These are phyloP conservation scores for Leptomonas pyrrhocoris DNA, from an alignment of 208 protist species.

Conservation along the genomic window DNA sequence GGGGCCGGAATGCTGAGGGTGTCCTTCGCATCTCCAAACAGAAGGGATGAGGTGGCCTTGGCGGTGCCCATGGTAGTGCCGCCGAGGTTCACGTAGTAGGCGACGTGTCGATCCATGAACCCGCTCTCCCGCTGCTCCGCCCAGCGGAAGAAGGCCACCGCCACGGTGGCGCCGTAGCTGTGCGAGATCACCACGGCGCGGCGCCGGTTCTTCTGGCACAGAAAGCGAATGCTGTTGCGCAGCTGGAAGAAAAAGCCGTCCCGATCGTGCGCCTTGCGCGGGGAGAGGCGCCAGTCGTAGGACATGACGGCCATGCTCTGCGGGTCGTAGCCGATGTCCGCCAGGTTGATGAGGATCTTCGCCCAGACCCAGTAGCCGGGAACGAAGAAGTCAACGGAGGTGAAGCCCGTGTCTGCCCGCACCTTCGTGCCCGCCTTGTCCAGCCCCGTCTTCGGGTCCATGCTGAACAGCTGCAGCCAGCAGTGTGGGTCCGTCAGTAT, in stretches of 20 bases:
- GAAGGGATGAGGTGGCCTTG: slow-evolving; percentile 79
- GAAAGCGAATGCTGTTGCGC: slow-evolving; percentile 64
- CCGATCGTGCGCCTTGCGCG: slow-evolving; percentile 62
- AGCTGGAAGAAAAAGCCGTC: slow-evolving; percentile 88
- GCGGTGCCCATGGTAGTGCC: slow-evolving; percentile 77
- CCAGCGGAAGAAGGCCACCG: slow-evolving; percentile 90
- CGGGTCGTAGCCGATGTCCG: slow-evolving; percentile 92
- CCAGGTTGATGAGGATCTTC: slow-evolving; percentile 91
- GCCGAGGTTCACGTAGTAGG: slow-evolving; percentile 87
- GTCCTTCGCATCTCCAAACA: slow-evolving; percentile 88
- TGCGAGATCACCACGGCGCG: slow-evolving; percentile 85
- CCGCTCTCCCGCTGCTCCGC: slow-evolving; percentile 66
- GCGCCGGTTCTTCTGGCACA: slow-evolving; percentile 75
- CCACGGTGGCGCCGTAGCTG: slow-evolving; percentile 86
- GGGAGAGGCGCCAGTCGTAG: slow-evolving; percentile 94
- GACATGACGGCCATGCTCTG: slow-evolving; percentile 86
- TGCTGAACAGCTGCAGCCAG: slow-evolving; percentile 78
- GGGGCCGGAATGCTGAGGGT: slow-evolving; percentile 74
- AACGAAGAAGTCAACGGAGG: slow-evolving; percentile 89
- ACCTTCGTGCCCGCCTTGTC: slow-evolving; percentile 84
- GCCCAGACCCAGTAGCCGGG: slow-evolving; percentile 93
- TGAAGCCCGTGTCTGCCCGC: slow-evolving; percentile 81
- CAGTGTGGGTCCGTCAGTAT: slow-evolving; percentile 76
- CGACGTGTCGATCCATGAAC: slow-evolving; percentile 86
- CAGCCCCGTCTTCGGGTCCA: slow-evolving; percentile 67